phyloP scores from a whole-genome alignment of 108 stramenopile species.

The Cyclotella cryptica region DNA sequence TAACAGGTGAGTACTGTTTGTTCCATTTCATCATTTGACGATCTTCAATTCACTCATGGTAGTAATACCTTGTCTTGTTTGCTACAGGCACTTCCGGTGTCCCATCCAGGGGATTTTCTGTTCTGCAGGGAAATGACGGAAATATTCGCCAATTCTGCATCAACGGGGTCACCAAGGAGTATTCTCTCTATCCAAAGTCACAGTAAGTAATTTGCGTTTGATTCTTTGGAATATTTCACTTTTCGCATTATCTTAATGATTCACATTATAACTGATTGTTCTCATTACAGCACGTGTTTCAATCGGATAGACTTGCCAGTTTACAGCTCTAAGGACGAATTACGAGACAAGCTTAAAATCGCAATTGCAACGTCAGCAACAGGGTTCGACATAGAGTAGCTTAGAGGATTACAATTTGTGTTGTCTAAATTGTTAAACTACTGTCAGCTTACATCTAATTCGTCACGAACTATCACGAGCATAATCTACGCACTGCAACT shows the following conservation, averaged over 20 bases:
- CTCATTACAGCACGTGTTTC: constrained; percentile 83
- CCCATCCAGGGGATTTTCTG: constrained; percentile 93
- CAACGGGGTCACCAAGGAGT: constrained; percentile 74
- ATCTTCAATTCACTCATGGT: no score
- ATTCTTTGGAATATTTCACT: background rate
- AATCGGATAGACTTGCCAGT: constrained; percentile 97
- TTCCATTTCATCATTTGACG: no score
- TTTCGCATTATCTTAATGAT: background rate
- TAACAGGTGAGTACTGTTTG: constrained; percentile 61
- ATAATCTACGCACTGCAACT: background rate
- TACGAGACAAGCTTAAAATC: constrained; percentile 85
- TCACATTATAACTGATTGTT: background rate
- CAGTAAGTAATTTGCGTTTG: constrained; percentile 59
- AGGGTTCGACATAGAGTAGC: constrained; percentile 93
- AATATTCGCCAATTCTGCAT: constrained; percentile 95
- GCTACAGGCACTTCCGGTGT: constrained; percentile 86
- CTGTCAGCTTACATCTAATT: background rate
- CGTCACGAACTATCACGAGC: background rate
- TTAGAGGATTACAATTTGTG: background rate
- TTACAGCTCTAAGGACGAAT: constrained; percentile 84
- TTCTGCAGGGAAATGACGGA: constrained; percentile 95
- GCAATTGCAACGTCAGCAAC: constrained; percentile 90
- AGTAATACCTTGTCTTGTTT: background rate
- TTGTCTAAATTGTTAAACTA: background rate
- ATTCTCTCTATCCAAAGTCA: constrained; percentile 85